A percentile compares a stretch with the other conserved stretches of the same genome.
Conservation (phyloP, 2,329 filamentous ascomycete genomes). For the Fusarium sp. region DNA sequence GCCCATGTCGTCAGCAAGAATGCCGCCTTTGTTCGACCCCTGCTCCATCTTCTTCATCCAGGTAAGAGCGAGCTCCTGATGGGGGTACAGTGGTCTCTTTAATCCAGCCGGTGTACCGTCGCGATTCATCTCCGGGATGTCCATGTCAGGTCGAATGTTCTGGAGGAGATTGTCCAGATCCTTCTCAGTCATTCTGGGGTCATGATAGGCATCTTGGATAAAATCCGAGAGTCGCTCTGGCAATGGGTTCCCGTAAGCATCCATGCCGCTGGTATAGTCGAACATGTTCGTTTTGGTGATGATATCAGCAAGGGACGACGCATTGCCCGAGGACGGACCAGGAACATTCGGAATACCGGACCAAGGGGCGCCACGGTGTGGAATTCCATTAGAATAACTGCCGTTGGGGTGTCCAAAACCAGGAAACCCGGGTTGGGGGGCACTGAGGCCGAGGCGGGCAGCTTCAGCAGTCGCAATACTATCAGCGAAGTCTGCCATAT, state of each 20-base stretch:
- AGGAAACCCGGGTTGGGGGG: constrained; percentile 21
- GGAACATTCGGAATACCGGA: not conserved
- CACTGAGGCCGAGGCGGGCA: not conserved
- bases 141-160: constrained; percentile 80
- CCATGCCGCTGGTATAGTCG: constrained; percentile 51
- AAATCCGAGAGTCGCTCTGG: constrained; percentile 48
- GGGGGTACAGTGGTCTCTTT: constrained; percentile 77
- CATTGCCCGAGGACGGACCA: constrained; percentile 8
- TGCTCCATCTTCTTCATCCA: constrained; percentile 89
- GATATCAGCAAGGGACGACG: constrained; percentile 46
- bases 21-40: constrained; percentile 84
- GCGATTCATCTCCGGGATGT: constrained; percentile 70
- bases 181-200: constrained; percentile 60
- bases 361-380: not conserved
- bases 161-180: constrained; percentile 78
- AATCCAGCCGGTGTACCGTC: constrained; percentile 78
- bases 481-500: constrained; percentile 10
- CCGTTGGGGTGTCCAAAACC: not conserved
- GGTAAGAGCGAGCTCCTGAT: constrained; percentile 84
- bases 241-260: constrained; percentile 53
- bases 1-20: constrained; percentile 94
- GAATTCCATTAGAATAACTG: not conserved
- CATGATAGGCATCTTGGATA: constrained; percentile 52
- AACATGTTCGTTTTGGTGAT: constrained; percentile 54
- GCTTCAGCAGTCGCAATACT: constrained; percentile 3